Conservation (phyloP, 2,329 filamentous ascomycete genomes). For the Calycina herbarum region DNA sequence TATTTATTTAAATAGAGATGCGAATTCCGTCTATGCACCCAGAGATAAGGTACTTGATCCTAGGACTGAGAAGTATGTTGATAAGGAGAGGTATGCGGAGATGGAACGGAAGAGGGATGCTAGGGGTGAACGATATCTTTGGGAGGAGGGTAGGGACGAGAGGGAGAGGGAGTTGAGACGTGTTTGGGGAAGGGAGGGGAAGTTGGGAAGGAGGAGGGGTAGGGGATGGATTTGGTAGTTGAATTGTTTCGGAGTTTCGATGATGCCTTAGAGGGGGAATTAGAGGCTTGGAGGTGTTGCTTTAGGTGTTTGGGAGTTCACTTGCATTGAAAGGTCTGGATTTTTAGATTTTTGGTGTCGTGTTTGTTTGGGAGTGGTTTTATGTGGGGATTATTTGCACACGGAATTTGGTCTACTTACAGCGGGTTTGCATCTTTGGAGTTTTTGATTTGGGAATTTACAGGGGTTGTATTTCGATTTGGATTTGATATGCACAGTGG, state of each 20-base stretch:
- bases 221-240: slow-evolving; percentile 12
- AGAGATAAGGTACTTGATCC: slow-evolving; percentile 11
- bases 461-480: not conserved
- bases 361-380: not conserved
- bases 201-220: slow-evolving; percentile 9
- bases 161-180: slow-evolving; percentile 13
- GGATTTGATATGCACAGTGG: too few species aligned
- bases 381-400: too few species aligned
- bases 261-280: not conserved
- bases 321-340: too few species aligned
- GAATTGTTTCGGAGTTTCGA: not conserved
- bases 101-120: slow-evolving; percentile 8
- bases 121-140: slow-evolving; percentile 3
- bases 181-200: slow-evolving; percentile 13
- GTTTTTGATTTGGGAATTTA: not conserved
- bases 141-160: slow-evolving; percentile 12
- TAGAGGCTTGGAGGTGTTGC: not conserved
- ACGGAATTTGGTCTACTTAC: too few species aligned
- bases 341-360: too few species aligned
- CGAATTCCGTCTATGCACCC: not conserved
- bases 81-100: not conserved
- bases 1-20: slow-evolving; percentile 7
- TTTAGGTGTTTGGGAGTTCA: not conserved
- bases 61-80: slow-evolving; percentile 10
- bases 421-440: not conserved